Evolutionary conservation across 352 stramenopile genomes (phyloP).

Genomic region (Globisporangium takayamanum): DNA sequence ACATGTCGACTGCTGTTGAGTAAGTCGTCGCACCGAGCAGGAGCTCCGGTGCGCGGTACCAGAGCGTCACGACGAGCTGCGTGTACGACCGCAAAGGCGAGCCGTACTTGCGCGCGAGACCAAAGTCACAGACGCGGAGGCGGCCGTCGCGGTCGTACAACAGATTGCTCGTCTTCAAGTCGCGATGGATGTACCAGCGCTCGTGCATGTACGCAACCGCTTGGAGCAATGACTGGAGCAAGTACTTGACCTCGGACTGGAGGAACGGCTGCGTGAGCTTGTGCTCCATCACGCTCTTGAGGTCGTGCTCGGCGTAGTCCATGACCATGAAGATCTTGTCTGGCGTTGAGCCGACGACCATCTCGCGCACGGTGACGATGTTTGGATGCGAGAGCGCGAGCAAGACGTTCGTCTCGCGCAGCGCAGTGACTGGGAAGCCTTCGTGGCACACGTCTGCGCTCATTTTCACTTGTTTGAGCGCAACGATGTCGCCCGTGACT

Average conservation of each 20-base stretch:
- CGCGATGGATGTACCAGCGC: conserved; percentile 92
- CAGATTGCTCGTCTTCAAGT: conserved; percentile 98
- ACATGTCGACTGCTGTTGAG: conserved; percentile 95
- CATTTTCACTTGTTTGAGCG: conserved; percentile 90
- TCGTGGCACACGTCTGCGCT: conserved; percentile 66
- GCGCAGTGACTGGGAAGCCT: conserved; percentile 77
- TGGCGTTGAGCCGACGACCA: conserved; percentile 83
- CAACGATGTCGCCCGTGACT: conserved; percentile 87
- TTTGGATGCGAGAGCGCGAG: conserved; percentile 81
- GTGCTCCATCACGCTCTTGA: conserved; percentile 80
- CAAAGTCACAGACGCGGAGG: conserved; percentile 86
- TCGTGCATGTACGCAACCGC: conserved; percentile 90
- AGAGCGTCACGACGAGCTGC: conserved; percentile 92
- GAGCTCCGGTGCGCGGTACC: conserved; percentile 92
- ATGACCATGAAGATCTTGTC: conserved; percentile 92
- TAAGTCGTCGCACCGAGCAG: conserved; percentile 90
- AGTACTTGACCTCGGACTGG: conserved; percentile 91
- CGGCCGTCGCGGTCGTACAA: conserved; percentile 86
- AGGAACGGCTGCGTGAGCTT: conserved; percentile 81
- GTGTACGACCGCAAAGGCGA: conserved; percentile 80
- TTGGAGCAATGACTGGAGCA: conserved; percentile 90
- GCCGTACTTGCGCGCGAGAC: conserved; percentile 75
- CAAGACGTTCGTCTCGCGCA: conserved; percentile 84
- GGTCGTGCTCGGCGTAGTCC: conserved; percentile 86
- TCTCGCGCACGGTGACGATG: conserved; percentile 82